These are phyloP conservation scores for Neopestalotiopsis sp. DNA, from an alignment of 2,329 filamentous ascomycete species.

Conservation along the genomic window DNA sequence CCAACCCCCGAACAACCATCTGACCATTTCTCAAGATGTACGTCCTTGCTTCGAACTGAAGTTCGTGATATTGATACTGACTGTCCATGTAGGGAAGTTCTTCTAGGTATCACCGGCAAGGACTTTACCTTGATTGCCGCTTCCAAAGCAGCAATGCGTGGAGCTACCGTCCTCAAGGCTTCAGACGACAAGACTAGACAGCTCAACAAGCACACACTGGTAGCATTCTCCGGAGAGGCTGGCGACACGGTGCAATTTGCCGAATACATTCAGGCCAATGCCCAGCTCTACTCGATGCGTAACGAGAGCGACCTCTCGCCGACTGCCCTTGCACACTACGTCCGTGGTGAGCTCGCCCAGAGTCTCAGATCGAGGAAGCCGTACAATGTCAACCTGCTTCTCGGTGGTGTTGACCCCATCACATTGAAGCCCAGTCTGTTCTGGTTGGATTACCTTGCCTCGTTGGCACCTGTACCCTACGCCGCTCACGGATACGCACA, in stretches of 20 bases:
- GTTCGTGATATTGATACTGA: conserved; percentile 20
- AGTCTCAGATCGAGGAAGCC: conserved; percentile 91
- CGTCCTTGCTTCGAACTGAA: background rate
- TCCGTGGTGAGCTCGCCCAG: conserved; percentile 89
- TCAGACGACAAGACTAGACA: conserved; percentile 94
- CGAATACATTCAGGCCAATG: conserved; percentile 98
- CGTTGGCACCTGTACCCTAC: conserved; percentile 86
- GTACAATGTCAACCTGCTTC: conserved; percentile 94
- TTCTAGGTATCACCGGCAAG: conserved; percentile 97
- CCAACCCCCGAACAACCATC: background rate
- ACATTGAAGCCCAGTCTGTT: conserved; percentile 89
- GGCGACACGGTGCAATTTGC: conserved; percentile 99
- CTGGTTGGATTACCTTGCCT: conserved; percentile 97
- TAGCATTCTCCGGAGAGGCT: conserved; percentile 95
- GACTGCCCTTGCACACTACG: conserved; percentile 87
- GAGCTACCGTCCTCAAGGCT: conserved; percentile 92
- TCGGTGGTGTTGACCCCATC: conserved; percentile 92
- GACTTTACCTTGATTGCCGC: conserved; percentile 98
- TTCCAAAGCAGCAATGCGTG: conserved; percentile 98
- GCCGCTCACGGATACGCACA: conserved; percentile 98
- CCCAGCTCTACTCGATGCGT: conserved; percentile 98
- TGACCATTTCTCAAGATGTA: conserved; percentile 23
- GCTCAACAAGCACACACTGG: conserved; percentile 91
- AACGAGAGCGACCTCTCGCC: conserved; percentile 93
- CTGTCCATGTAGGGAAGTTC: conserved; percentile 78